phyloP scores from a whole-genome alignment of 768 basidiomycete genomes.

The Punctularia strigosozonata region DNA sequence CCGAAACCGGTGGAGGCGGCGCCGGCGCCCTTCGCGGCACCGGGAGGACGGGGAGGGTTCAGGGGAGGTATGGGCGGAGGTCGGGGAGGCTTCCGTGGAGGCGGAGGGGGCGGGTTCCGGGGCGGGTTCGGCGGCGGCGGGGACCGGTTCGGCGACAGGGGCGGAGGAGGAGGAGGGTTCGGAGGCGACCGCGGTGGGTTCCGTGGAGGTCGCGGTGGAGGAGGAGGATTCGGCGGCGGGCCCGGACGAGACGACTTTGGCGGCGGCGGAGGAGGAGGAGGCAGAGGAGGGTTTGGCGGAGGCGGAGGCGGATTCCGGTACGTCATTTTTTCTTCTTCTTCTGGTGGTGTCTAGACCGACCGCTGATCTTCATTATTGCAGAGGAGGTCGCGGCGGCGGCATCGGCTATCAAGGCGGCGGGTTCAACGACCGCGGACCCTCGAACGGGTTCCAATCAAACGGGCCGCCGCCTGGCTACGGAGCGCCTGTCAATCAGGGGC shows the following conservation, averaged over 20 bases:
- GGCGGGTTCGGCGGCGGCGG: slow-evolving; percentile 22
- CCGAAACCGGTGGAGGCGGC: slow-evolving; percentile 62
- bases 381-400: slow-evolving; percentile 59
- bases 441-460: slow-evolving; percentile 13
- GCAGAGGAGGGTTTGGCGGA: slow-evolving; percentile 22
- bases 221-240: slow-evolving; percentile 21
- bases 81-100: slow-evolving; percentile 26
- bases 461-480: no score
- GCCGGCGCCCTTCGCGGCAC: slow-evolving; percentile 20
- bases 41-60: slow-evolving; percentile 18
- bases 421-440: slow-evolving; percentile 27
- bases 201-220: slow-evolving; percentile 17
- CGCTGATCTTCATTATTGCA: slow-evolving; percentile 9
- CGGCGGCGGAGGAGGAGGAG: slow-evolving; percentile 23
- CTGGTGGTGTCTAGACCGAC: slow-evolving; percentile 8
- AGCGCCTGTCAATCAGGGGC: no score
- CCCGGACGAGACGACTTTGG: slow-evolving; percentile 20
- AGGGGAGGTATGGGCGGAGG: slow-evolving; percentile 29
- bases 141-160: slow-evolving; percentile 15
- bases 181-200: slow-evolving; percentile 19
- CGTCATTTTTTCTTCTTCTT: slow-evolving; percentile 3
- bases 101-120: slow-evolving; percentile 23
- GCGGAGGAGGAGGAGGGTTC: slow-evolving; percentile 23
- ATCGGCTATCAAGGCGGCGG: slow-evolving; percentile 59
- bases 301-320: slow-evolving; percentile 43